Evolutionary conservation across 2,329 filamentous ascomycete species (phyloP).

Genomic region (Pyricularia sp.): DNA sequence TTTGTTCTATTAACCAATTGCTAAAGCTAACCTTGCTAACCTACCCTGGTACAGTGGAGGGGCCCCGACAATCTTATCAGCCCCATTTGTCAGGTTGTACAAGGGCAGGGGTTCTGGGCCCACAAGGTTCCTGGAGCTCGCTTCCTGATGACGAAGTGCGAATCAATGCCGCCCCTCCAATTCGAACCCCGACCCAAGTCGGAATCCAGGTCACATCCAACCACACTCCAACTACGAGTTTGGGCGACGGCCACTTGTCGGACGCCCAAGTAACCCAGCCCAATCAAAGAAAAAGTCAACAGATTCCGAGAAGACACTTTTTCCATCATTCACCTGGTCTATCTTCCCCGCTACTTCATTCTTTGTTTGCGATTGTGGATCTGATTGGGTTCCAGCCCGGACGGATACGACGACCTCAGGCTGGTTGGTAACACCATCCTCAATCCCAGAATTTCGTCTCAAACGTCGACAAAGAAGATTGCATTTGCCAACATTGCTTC

Average conservation of each 20-base stretch:
- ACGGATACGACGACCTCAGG: not conserved
- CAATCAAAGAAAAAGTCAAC: not conserved
- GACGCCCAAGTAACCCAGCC: not conserved
- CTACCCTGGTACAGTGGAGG: no score
- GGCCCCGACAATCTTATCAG: not conserved
- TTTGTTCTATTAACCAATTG: no score
- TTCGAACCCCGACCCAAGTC: not conserved
- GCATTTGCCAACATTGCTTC: not conserved
- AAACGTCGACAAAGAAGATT: not conserved
- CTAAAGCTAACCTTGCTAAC: not conserved
- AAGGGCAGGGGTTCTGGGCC: not conserved
- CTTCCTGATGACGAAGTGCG: not conserved
- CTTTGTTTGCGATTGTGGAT: not conserved
- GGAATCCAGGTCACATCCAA: not conserved
- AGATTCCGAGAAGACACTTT: not conserved
- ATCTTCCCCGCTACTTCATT: not conserved
- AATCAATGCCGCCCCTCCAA: not conserved
- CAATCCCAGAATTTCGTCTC: not conserved
- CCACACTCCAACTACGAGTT: not conserved
- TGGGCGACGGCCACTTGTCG: slow-evolving; percentile 1
- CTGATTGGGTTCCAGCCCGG: not conserved
- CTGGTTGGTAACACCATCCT: not conserved
- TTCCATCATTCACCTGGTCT: not conserved
- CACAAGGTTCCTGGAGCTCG: not conserved
- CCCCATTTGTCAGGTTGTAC: not conserved